Evolutionary conservation across 176 grass and related monocot genomes (phyloP), one percentile per base, ranked within the genome.

Genomic region (Phyllostachys edulis): DNA sequence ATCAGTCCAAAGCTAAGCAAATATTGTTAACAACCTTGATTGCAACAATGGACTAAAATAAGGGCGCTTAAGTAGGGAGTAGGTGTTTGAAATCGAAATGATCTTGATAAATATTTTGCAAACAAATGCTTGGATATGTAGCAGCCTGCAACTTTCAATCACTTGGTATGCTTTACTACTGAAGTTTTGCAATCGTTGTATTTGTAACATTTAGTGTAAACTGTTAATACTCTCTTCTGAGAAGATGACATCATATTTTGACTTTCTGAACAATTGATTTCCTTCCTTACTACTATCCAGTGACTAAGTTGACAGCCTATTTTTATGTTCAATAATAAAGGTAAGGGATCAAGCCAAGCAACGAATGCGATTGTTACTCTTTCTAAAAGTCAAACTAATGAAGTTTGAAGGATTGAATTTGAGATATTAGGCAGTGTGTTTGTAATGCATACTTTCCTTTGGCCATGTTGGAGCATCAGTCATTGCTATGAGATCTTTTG

Each of bases 1-100:
- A 23, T 46, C 71, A 63, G 42, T 86, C 11, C 64, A 77, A 77
- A 17, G 40, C 47, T 73, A 68, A 79, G 45, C 51, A 27, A 64
- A 82, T 50, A 49, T 23, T 27, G 62, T 37, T 71, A 79, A 87
- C 39, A 78, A 65, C 68, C 83, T 60, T 83, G 79, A 87, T 74
- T 63, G 46, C 0, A 29, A 74, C 84, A 61, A 61, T 90, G 42
- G 5, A 78, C 55, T 57, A 60, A 80, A 51, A 67, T 77, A 60
- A 50, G 59, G 67, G 13, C 20, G 12, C 41, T 60, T 69, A 59
- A 73, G 69, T 27, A 62, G n/a, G 68, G 84, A 79, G 75, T 80
- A 83, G 84, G 57, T 73, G 57, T 86, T 44, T 89, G 62, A 76
- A 76, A 10, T 82, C 8, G 34, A 82, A 70, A 62, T 41, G 64